These are phyloP conservation scores for Logfia minima DNA, from an alignment of 129 eudicot genomes.

Conservation along the genomic window DNA sequence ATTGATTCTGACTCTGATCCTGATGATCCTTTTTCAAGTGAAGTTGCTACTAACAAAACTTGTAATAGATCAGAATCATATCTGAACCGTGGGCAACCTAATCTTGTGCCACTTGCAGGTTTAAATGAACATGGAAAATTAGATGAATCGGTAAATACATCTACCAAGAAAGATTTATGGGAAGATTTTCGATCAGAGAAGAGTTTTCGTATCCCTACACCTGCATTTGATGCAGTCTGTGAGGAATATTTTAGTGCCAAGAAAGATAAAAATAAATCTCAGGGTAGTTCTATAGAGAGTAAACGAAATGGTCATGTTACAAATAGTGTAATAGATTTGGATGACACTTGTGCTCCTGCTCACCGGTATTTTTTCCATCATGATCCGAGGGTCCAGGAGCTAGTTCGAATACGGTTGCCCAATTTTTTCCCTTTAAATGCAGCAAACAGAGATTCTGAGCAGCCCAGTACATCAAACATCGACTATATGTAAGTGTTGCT, in stretches of 20 bases:
- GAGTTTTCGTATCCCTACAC: slow-evolving; percentile 59
- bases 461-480: slow-evolving; percentile 50
- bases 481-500: slow-evolving; percentile 68
- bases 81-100: slow-evolving; percentile 23
- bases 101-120: slow-evolving; percentile 6
- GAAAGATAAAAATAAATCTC: slow-evolving; percentile 39
- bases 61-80: slow-evolving; percentile 28
- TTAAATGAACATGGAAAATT: slow-evolving; percentile 17
- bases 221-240: slow-evolving; percentile 77
- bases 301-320: slow-evolving; percentile 19
- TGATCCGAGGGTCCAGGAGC: slow-evolving; percentile 67
- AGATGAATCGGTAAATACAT: slow-evolving; percentile 29
- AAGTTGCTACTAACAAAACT: slow-evolving; percentile 15
- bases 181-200: slow-evolving; percentile 52
- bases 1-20: slow-evolving; percentile 79
- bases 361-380: slow-evolving; percentile 62
- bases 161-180: slow-evolving; percentile 60
- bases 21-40: slow-evolving; percentile 44
- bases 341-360: slow-evolving; percentile 57
- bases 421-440: slow-evolving; percentile 59
- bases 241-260: slow-evolving; percentile 62
- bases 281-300: slow-evolving; percentile 12
- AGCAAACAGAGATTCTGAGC: slow-evolving; percentile 34
- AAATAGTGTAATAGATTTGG: slow-evolving; percentile 26
- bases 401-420: slow-evolving; percentile 72